Evolutionary conservation across 2,329 filamentous ascomycete species (phyloP), one percentile per base, ranked within the genome.

Genomic region (Trichoderma arundinaceum): DNA sequence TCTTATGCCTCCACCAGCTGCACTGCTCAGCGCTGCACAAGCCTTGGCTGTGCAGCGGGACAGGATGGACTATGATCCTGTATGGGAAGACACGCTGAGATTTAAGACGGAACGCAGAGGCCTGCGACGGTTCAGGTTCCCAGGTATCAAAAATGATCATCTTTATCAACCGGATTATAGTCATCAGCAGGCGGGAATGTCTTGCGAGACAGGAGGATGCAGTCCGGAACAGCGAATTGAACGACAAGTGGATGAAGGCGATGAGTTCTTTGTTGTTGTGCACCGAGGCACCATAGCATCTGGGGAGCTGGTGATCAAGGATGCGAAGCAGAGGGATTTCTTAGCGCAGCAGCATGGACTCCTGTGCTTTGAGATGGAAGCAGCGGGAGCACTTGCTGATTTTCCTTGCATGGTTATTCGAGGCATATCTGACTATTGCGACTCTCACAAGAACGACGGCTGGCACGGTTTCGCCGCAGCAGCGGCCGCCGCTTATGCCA

Each of bases 181-280:
- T 6, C 54, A 58, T 4, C 39, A 58, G 17, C n/a, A 58, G 5
- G n/a, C 8, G n/a, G 54, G 54, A 22, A 8, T 44, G 22, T 33
- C 39, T 46, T 58, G 54, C n/a, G 54, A 58, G 54, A 9, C 44
- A 44, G 54, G 15, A 5, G 54, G 54, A 19, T 58, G 39, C 41
- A 58, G 9, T 3, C 15, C n/a, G 39, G 54, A 58, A 39, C 54
- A 58, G 9, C 22, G 22, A 33, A 46, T 46, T 1, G 4, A 15
- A 35, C 41, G 28, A 7, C 39, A 6, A 19, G 54, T 35, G 2
- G 39, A 46, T 19, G 39, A 58, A 10, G 39, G 19, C 28, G 54
- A 58, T 1, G 41, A 57, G 22, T n/a, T 6, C 17, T 58, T 58
- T 19, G 28, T 58, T 19, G 28, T 46, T 9, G 39, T 58, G n/a